A percentile compares a stretch with the other conserved stretches of the same genome.
phyloP scores from a whole-genome alignment of 179 eudicot genomes.

The Nepenthes alata region DNA sequence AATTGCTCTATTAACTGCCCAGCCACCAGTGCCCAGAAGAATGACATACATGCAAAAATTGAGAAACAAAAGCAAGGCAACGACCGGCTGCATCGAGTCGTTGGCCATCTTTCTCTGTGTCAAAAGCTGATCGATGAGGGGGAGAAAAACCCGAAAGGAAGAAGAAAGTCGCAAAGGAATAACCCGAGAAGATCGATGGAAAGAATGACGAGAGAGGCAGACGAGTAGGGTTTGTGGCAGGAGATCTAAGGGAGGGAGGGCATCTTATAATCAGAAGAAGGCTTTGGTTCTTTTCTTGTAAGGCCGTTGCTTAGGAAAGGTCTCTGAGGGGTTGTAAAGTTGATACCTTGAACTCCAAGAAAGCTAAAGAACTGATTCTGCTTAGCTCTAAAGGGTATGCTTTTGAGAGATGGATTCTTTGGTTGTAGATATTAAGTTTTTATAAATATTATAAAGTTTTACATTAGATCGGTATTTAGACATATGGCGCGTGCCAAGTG shows the following conservation, averaged over 20 bases:
- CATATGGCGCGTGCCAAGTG: background rate
- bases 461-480: too few relatives aligned
- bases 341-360: slow-evolving; percentile 22
- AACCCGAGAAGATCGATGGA: background rate
- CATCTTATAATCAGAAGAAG: slow-evolving; percentile 4
- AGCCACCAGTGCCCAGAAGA: slow-evolving; percentile 63
- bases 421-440: too few relatives aligned
- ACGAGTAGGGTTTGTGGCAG: slow-evolving; percentile 1
- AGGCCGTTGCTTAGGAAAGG: slow-evolving; percentile 14
- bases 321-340: slow-evolving; percentile 29
- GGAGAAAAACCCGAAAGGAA: too few relatives aligned
- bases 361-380: slow-evolving; percentile 19
- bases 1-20: slow-evolving; percentile 68
- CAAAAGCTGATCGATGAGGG: too few relatives aligned
- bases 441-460: too few relatives aligned
- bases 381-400: background rate
- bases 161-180: too few relatives aligned
- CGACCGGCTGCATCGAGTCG: slow-evolving; percentile 34
- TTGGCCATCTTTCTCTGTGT: slow-evolving; percentile 32
- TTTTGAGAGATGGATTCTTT: background rate
- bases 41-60: slow-evolving; percentile 76
- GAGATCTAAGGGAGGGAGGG: background rate
- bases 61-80: slow-evolving; percentile 51
- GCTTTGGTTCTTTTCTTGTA: slow-evolving; percentile 39
- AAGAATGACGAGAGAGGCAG: background rate